Evolutionary conservation across 176 grass and related monocot genomes (phyloP).

Genomic region (Carex pumila): DNA sequence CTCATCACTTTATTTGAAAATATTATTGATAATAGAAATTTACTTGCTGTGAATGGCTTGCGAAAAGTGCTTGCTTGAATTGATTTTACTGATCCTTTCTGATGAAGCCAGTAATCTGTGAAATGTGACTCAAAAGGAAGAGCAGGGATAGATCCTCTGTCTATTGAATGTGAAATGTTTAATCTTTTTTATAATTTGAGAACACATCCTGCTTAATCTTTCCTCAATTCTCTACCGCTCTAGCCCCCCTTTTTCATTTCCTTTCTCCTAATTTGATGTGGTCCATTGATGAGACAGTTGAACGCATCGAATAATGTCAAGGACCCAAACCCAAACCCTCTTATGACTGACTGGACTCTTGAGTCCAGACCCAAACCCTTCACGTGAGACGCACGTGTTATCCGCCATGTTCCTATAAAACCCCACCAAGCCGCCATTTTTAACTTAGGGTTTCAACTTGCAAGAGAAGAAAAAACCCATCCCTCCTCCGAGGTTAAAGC

Average conservation of each 20-base stretch:
- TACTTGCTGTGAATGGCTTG: neutral
- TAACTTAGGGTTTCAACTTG: neutral
- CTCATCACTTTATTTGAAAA: neutral
- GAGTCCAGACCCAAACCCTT: neutral
- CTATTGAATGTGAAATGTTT: neutral
- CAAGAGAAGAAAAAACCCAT: neutral
- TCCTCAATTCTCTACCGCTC: neutral
- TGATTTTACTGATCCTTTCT: neutral
- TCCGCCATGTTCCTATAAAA: neutral
- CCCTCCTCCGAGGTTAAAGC: conserved; percentile 49
- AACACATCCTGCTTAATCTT: neutral
- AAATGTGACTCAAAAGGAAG: neutral
- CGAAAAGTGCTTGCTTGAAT: neutral
- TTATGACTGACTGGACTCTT: too few relatives aligned
- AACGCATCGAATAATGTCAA: too few relatives aligned
- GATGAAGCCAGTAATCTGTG: neutral
- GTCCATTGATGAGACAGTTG: too few relatives aligned
- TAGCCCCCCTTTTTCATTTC: too few relatives aligned
- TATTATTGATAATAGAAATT: neutral
- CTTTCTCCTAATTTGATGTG: too few relatives aligned
- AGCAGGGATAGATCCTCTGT: neutral
- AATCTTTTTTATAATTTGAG: neutral
- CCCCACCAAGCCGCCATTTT: neutral
- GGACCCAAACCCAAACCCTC: too few relatives aligned
- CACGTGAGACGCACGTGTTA: neutral